Evolutionary conservation across 2,329 filamentous ascomycete genomes (phyloP).

Genomic region (Fusarium transvaalense): DNA sequence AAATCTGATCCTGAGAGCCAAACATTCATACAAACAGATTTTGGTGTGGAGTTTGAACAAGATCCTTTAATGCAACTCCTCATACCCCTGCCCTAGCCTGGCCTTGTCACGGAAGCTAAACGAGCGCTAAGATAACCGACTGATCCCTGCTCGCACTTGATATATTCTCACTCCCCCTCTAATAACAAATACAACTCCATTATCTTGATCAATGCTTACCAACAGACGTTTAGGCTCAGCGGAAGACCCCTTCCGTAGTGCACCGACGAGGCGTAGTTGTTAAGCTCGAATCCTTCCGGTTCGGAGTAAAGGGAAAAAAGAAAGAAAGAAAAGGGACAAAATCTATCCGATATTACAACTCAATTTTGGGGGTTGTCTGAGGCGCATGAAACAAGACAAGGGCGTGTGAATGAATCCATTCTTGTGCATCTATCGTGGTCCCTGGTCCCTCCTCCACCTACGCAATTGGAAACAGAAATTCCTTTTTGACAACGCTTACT

Average conservation of each 20-base stretch:
- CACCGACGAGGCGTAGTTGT: not conserved
- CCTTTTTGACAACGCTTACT: not conserved
- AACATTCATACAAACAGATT: not conserved
- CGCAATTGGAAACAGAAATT: not conserved
- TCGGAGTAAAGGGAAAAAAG: not conserved
- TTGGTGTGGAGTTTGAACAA: not conserved
- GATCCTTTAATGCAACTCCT: constrained; percentile 17
- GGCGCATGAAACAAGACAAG: not conserved
- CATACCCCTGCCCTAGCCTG: too few relatives aligned
- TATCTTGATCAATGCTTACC: not conserved
- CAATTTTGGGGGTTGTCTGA: too few relatives aligned
- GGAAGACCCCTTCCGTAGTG: constrained; percentile 2
- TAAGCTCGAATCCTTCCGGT: not conserved
- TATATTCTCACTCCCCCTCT: constrained; percentile 4
- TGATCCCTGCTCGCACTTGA: not conserved
- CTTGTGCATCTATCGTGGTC: not conserved
- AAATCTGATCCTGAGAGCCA: not conserved
- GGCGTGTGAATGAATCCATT: not conserved
- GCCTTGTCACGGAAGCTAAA: not conserved
- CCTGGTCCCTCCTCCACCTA: not conserved
- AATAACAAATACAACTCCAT: not conserved
- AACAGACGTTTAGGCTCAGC: not conserved
- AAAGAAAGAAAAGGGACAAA: too few relatives aligned
- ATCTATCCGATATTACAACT: not conserved
- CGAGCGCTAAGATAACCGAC: constrained; percentile 5